These are phyloP conservation scores for Ophiostoma himal-ulmi DNA, from an alignment of 2,329 filamentous ascomycete species.

Conservation along the genomic window DNA sequence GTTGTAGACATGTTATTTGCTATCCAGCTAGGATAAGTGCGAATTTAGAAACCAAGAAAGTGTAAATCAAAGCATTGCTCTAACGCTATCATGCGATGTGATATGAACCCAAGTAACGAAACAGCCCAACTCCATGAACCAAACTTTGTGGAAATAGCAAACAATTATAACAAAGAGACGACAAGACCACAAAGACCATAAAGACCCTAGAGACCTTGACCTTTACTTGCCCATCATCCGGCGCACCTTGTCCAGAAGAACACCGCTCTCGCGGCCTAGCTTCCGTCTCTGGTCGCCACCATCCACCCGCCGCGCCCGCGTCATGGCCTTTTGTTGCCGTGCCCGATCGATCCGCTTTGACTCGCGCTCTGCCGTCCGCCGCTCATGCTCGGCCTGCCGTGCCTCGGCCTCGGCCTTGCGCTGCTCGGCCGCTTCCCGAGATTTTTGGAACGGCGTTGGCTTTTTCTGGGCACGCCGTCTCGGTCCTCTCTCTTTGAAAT, in stretches of 20 bases:
- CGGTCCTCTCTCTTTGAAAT: constrained; percentile 19
- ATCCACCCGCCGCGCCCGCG: constrained; percentile 58
- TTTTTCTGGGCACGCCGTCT: constrained; percentile 19
- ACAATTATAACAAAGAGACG: neutral
- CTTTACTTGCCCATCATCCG: constrained; percentile 52
- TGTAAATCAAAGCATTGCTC: neutral
- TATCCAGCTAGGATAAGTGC: no score
- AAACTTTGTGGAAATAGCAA: neutral
- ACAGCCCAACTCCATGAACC: constrained; percentile 15
- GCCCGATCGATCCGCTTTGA: constrained; percentile 42
- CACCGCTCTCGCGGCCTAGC: constrained; percentile 71
- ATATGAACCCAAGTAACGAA: neutral
- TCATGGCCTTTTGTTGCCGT: constrained; percentile 50
- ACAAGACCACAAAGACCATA: neutral
- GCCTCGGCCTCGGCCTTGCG: constrained; percentile 41
- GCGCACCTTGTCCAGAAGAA: constrained; percentile 73
- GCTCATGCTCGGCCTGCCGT: constrained; percentile 56
- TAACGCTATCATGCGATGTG: constrained; percentile 8
- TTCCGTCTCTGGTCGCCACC: constrained; percentile 55
- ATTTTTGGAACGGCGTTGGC: constrained; percentile 21
- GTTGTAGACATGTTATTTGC: neutral
- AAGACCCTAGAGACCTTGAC: neutral
- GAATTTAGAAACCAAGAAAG: neutral
- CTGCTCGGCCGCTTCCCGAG: constrained; percentile 51
- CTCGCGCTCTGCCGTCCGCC: constrained; percentile 59